phyloP scores from a whole-genome alignment of 192 early-diverging fungal species.

The Podila epigama region DNA sequence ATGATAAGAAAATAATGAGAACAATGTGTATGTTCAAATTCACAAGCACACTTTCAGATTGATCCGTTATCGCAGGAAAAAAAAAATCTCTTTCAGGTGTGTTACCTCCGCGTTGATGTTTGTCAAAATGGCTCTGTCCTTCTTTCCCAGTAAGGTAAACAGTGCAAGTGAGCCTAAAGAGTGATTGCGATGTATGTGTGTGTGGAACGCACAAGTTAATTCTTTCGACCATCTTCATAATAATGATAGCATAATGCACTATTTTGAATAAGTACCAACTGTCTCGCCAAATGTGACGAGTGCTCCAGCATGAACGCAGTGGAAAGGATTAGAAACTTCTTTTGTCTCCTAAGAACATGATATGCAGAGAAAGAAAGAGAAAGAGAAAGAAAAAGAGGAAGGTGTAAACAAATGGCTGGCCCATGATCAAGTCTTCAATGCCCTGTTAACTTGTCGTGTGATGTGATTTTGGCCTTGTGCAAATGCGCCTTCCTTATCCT shows the following conservation, averaged over 20 bases:
- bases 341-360: conserved; percentile 54
- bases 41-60: not conserved
- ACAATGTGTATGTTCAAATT: not conserved
- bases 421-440: not conserved
- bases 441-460: conserved; percentile 1
- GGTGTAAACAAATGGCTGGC: not conserved
- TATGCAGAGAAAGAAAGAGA: not conserved
- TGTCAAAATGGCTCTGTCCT: conserved; percentile 54
- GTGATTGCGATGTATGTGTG: not conserved
- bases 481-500: not conserved
- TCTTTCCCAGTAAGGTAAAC: conserved; percentile 48
- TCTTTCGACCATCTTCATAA: not conserved
- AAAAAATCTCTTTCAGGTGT: too few species aligned
- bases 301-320: conserved; percentile 59
- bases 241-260: not conserved
- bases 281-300: conserved; percentile 64
- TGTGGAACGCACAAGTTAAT: not conserved
- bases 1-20: not conserved
- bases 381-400: not conserved
- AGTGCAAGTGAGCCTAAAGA: conserved; percentile 53
- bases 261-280: not conserved
- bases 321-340: conserved; percentile 54
- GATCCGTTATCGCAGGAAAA: not conserved
- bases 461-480: not conserved
- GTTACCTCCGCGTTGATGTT: conserved; percentile 61